Evolutionary conservation across 345 rosid species (phyloP).

Genomic region (Microthlaspi erraticum): DNA sequence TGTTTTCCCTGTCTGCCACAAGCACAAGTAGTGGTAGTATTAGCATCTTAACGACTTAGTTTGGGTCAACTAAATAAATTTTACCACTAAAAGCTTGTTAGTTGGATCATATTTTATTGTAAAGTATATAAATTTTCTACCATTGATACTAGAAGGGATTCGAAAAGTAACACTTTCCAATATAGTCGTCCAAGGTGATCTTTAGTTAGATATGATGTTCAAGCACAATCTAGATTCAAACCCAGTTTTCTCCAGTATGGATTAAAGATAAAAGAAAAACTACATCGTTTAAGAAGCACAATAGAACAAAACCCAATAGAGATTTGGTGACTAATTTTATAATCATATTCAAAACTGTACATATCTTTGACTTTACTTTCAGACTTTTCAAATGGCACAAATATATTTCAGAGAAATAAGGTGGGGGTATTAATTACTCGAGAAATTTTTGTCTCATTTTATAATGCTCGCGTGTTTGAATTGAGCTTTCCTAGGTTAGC

Average conservation of each 20-base stretch:
- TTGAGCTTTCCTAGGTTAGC: neutral
- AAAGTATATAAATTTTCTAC: neutral
- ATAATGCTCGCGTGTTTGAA: slow-evolving; percentile 24
- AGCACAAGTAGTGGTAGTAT: slow-evolving; percentile 8
- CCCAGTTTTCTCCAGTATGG: neutral
- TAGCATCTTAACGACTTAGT: neutral
- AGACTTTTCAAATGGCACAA: slow-evolving; percentile 27
- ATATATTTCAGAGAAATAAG: neutral
- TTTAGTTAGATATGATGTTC: no score
- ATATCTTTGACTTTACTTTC: slow-evolving; percentile 24
- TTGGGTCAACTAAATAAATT: slow-evolving; percentile 1
- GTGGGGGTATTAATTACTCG: neutral
- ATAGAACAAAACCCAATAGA: no score
- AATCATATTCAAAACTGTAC: neutral
- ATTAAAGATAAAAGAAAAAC: no score
- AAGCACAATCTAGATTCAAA: no score
- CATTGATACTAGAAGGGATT: no score
- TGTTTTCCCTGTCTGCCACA: neutral
- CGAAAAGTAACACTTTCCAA: no score
- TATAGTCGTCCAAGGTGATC: no score
- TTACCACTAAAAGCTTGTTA: slow-evolving; percentile 1
- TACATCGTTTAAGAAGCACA: no score
- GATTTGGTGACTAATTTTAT: neutral
- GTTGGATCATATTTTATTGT: neutral
- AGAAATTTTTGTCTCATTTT: no score